phyloP scores from a whole-genome alignment of 2,329 filamentous ascomycete genomes.

The Dactylellina sp. region DNA sequence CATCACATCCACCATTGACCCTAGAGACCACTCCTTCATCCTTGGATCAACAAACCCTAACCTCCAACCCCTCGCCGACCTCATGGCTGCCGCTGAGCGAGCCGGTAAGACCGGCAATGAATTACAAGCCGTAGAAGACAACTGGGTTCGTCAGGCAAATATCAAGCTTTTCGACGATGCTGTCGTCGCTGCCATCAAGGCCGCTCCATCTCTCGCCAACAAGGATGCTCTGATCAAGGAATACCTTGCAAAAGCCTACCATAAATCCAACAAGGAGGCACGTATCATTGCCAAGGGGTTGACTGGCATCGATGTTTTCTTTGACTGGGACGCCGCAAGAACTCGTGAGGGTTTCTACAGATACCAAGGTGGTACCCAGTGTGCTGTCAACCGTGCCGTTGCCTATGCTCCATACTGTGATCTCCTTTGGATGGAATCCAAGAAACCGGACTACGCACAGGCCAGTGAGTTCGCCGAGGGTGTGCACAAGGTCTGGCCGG shows the following conservation, averaged over 20 bases:
- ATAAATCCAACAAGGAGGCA: constrained; percentile 86
- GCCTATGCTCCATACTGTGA: constrained; percentile 94
- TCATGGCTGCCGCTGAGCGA: constrained; percentile 87
- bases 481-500: constrained; percentile 92
- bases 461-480: constrained; percentile 92
- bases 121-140: constrained; percentile 91
- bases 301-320: constrained; percentile 84
- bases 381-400: constrained; percentile 87
- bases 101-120: constrained; percentile 82
- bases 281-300: constrained; percentile 81
- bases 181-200: constrained; percentile 83
- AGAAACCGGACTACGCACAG: constrained; percentile 89
- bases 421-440: constrained; percentile 99
- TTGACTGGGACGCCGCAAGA: constrained; percentile 93
- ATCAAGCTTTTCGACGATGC: constrained; percentile 92
- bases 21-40: constrained; percentile 94
- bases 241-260: constrained; percentile 77
- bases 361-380: constrained; percentile 89
- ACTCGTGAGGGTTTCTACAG: constrained; percentile 97
- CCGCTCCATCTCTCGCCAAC: constrained; percentile 72
- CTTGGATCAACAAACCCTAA: constrained; percentile 86
- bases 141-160: constrained; percentile 81
- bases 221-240: constrained; percentile 75
- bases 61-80: constrained; percentile 85
- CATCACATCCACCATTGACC: constrained; percentile 95